phyloP scores from a whole-genome alignment of 306 rosid genomes.

The Cicer pinnatifidum region DNA sequence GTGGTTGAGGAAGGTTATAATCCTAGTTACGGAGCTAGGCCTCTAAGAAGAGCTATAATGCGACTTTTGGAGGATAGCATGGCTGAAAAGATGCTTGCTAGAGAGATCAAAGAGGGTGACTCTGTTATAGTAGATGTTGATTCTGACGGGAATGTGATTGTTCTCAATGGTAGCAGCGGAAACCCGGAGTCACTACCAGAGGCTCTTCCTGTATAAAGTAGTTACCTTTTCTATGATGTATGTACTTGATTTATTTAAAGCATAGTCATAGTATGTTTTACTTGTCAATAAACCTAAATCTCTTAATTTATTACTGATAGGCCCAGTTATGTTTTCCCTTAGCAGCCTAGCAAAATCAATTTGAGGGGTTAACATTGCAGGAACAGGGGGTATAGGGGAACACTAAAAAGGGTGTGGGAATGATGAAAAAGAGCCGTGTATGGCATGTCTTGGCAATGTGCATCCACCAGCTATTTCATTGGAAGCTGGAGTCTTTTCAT shows the following conservation, averaged over 20 bases:
- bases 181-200: constrained; percentile 68
- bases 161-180: constrained; percentile 85
- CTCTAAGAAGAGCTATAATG: constrained; percentile 96
- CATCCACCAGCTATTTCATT: constrained; percentile 15
- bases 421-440: constrained; percentile 9
- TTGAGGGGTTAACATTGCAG: neutral
- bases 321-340: constrained; percentile 23
- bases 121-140: constrained; percentile 94
- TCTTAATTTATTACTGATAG: constrained; percentile 40
- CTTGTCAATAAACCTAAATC: constrained; percentile 47
- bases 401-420: neutral
- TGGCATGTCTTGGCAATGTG: neutral
- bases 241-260: constrained; percentile 43
- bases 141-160: constrained; percentile 87
- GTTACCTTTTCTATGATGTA: constrained; percentile 42
- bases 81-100: constrained; percentile 98
- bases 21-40: constrained; percentile 97
- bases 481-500: constrained; percentile 19
- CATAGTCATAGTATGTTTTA: constrained; percentile 50
- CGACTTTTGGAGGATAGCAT: constrained; percentile 97
- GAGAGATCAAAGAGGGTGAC: constrained; percentile 96
- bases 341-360: constrained; percentile 37
- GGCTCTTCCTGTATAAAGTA: constrained; percentile 63
- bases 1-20: constrained; percentile 96
- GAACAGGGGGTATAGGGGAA: neutral